A percentile compares a stretch with the other conserved stretches of the same genome.
Conservation (phyloP, 768 basidiomycete species). For the Leccinum boreale region DNA sequence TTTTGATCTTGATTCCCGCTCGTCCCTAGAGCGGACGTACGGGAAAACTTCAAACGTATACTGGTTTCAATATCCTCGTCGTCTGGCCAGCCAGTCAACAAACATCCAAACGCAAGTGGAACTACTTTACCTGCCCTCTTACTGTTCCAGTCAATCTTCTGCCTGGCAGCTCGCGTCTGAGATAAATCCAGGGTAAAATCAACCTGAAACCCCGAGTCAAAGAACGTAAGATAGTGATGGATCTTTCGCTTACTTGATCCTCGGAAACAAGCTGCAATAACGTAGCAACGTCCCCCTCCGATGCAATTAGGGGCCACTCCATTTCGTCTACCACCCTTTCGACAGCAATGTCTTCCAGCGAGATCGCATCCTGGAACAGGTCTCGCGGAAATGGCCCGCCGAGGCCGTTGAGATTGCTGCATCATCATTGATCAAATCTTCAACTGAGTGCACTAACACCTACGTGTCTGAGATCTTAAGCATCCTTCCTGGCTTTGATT, state of each 20-base stretch:
- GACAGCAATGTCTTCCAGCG: conserved; percentile 54
- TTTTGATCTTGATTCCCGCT: conserved; percentile 12
- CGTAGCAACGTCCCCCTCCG: conserved; percentile 78
- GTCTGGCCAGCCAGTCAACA: conserved; percentile 41
- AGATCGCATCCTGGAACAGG: conserved; percentile 67
- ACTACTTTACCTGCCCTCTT: conserved; percentile 71
- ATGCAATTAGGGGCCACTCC: conserved; percentile 77
- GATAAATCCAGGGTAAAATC: conserved; percentile 70
- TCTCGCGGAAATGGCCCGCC: conserved; percentile 63
- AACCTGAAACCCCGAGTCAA: conserved; percentile 42
- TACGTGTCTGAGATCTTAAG: conserved; percentile 75
- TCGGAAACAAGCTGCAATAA: conserved; percentile 82
- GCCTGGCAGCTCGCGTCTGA: conserved; percentile 52
- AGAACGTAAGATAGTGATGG: background rate
- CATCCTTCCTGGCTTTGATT: conserved; percentile 66
- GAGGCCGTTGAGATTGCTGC: conserved; percentile 65
- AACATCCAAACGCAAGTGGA: background rate
- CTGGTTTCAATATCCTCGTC: conserved; percentile 81
- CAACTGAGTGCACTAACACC: conserved; percentile 3
- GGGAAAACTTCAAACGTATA: conserved; percentile 46
- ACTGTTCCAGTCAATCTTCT: conserved; percentile 76
- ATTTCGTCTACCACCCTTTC: conserved; percentile 54
- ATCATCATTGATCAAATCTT: background rate
- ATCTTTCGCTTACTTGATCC: conserved; percentile 51
- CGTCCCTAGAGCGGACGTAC: conserved; percentile 10